A percentile compares a stretch with the other conserved stretches of the same genome.
Conservation (phyloP, 345 rosid species). For the Bruguiera sexangula region DNA sequence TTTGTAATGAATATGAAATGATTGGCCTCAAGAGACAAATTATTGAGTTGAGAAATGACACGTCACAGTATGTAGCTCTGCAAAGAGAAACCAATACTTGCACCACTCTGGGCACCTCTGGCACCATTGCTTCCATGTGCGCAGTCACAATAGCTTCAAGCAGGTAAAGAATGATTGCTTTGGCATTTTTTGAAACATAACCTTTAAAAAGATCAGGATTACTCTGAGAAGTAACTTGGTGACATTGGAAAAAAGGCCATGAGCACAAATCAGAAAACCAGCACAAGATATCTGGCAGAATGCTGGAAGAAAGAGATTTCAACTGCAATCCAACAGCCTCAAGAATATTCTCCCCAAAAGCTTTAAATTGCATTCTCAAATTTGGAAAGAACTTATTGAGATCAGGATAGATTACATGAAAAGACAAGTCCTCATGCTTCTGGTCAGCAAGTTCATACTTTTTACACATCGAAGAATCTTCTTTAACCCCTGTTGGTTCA, state of each 20-base stretch:
- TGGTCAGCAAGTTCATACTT: conserved; percentile 31
- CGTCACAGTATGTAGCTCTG: conserved; percentile 57
- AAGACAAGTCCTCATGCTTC: conserved; percentile 37
- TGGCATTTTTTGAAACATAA: conserved; percentile 62
- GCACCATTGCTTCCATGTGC: conserved; percentile 83
- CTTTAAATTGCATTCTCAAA: conserved; percentile 59
- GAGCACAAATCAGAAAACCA: conserved; percentile 78
- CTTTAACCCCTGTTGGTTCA: conserved; percentile 26
- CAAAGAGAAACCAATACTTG: conserved; percentile 66
- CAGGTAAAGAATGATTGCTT: conserved; percentile 64
- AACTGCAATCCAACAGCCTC: conserved; percentile 80
- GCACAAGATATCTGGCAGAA: conserved; percentile 68
- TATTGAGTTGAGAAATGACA: conserved; percentile 58
- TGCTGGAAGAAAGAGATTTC: conserved; percentile 52
- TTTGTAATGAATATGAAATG: conserved; percentile 58
- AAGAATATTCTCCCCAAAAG: conserved; percentile 66
- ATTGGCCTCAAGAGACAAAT: conserved; percentile 62
- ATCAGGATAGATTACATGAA: conserved; percentile 59
- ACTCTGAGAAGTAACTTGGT: conserved; percentile 23
- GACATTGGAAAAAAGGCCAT: conserved; percentile 48
- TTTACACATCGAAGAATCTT: conserved; percentile 17
- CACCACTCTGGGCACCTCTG: conserved; percentile 74
- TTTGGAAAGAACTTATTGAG: conserved; percentile 64
- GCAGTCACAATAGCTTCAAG: conserved; percentile 65
- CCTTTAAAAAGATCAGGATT: conserved; percentile 50